phyloP scores from a whole-genome alignment of 2,329 filamentous ascomycete species.

The Mollisia scopiformis region DNA sequence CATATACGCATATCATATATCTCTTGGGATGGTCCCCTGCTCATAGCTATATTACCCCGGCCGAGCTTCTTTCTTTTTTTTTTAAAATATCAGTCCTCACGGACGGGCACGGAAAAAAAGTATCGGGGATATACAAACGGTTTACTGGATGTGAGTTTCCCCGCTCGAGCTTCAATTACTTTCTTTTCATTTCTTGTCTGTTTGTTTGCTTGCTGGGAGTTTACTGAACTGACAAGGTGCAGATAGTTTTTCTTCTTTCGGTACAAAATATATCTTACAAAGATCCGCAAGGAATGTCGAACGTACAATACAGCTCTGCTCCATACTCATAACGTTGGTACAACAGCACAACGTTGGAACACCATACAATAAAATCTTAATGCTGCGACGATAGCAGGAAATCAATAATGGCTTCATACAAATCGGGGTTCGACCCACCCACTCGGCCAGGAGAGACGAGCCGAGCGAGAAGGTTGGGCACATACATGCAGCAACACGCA shows the following conservation, averaged over 20 bases:
- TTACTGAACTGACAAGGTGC: slow-evolving; percentile 13
- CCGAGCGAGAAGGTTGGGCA: slow-evolving; percentile 34
- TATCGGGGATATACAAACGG: slow-evolving; percentile 4
- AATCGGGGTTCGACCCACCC: slow-evolving; percentile 44
- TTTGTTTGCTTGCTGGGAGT: not conserved
- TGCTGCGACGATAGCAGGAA: slow-evolving; percentile 29
- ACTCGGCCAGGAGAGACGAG: slow-evolving; percentile 43
- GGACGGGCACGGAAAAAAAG: slow-evolving; percentile 22
- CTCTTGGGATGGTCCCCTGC: slow-evolving; percentile 13
- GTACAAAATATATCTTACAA: slow-evolving; percentile 7
- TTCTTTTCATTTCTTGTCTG: not conserved
- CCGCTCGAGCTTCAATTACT: too few relatives aligned
- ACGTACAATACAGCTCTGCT: slow-evolving; percentile 17
- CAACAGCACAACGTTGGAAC: slow-evolving; percentile 18
- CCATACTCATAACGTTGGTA: slow-evolving; percentile 29
- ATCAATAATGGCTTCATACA: slow-evolving; percentile 48
- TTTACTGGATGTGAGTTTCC: slow-evolving; percentile 22
- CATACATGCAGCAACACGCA: slow-evolving; percentile 24
- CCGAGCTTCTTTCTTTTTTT: slow-evolving; percentile 19
- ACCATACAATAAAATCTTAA: slow-evolving; percentile 6
- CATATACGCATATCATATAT: too few relatives aligned
- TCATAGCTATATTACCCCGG: slow-evolving; percentile 9
- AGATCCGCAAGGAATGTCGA: slow-evolving; percentile 28
- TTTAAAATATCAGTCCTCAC: slow-evolving; percentile 30
- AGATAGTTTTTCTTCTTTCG: slow-evolving; percentile 22